Conservation (phyloP, 441 rosid genomes). For the Pelargonium australe region DNA sequence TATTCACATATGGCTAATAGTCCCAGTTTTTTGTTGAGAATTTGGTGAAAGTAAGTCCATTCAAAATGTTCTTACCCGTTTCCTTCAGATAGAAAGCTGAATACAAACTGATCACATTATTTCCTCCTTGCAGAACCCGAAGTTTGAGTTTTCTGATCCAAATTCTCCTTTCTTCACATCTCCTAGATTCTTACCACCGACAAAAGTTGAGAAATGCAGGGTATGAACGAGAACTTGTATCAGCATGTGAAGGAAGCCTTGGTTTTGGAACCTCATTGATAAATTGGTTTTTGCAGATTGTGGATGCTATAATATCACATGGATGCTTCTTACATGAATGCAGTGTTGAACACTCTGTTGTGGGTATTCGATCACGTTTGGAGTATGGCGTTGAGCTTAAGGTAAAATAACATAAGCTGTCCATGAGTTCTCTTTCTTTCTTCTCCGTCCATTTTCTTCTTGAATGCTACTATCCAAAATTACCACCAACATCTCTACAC, state of each 20-base stretch:
- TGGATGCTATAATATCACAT: slow-evolving; percentile 75
- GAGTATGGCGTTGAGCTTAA: slow-evolving; percentile 77
- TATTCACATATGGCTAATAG: too few species aligned
- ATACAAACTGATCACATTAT: neutral
- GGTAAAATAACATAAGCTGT: slow-evolving; percentile 28
- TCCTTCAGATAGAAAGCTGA: too few species aligned
- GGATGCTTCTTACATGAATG: slow-evolving; percentile 93
- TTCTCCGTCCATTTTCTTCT: neutral
- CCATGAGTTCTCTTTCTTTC: neutral
- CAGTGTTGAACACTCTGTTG: slow-evolving; percentile 53
- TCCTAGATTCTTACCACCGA: slow-evolving; percentile 77
- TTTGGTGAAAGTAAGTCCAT: too few species aligned
- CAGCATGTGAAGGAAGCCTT: neutral
- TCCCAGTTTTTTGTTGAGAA: too few species aligned
- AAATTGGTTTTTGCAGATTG: slow-evolving; percentile 35
- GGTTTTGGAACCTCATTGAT: slow-evolving; percentile 19
- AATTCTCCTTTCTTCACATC: slow-evolving; percentile 83
- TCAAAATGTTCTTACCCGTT: too few species aligned
- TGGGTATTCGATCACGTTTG: slow-evolving; percentile 80
- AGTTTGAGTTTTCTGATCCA: slow-evolving; percentile 77
- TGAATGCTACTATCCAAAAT: neutral
- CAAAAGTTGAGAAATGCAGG: slow-evolving; percentile 71
- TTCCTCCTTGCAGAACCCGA: slow-evolving; percentile 44
- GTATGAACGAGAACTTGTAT: slow-evolving; percentile 21
- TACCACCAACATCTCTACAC: too few species aligned